phyloP scores from a whole-genome alignment of 768 basidiomycete genomes.

The Pilatotrama ljubarskyi region DNA sequence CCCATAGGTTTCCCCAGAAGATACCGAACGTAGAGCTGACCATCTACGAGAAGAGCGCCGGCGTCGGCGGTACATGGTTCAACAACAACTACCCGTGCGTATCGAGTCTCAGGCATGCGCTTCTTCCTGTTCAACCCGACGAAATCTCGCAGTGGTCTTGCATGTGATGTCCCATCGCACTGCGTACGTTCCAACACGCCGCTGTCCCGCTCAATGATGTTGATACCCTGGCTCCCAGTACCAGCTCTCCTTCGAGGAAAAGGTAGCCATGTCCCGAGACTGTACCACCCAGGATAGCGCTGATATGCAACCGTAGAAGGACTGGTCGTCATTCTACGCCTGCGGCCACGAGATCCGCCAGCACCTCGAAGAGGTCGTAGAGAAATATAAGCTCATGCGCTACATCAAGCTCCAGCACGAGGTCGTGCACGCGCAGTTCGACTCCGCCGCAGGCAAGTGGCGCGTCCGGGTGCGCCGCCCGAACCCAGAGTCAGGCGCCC shows the following conservation, averaged over 20 bases:
- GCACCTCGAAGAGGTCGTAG: conserved; percentile 54
- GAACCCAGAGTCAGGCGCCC: background rate
- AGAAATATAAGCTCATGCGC: conserved; percentile 53
- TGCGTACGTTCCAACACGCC: conserved; percentile 36
- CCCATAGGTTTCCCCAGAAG: conserved; percentile 3
- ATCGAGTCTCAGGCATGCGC: background rate
- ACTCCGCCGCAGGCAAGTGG: conserved; percentile 57
- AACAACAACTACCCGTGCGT: conserved; percentile 55
- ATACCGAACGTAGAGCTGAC: conserved; percentile 53
- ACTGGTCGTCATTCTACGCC: conserved; percentile 64
- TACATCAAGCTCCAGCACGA: conserved; percentile 59
- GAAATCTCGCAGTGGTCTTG: conserved; percentile 41
- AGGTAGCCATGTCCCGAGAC: conserved; percentile 31
- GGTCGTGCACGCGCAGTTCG: conserved; percentile 50
- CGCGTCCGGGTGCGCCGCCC: conserved; percentile 43
- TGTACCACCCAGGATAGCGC: background rate
- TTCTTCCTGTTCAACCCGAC: background rate
- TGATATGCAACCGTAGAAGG: conserved; percentile 36
- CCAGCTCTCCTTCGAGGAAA: conserved; percentile 57
- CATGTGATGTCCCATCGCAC: conserved; percentile 66
- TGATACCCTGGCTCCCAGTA: conserved; percentile 40
- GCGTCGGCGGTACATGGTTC: conserved; percentile 65
- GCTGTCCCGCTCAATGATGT: background rate
- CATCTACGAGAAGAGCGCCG: conserved; percentile 60
- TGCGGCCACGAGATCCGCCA: conserved; percentile 57